phyloP scores from a whole-genome alignment of 768 basidiomycete species.

The Suillus brevipes region DNA sequence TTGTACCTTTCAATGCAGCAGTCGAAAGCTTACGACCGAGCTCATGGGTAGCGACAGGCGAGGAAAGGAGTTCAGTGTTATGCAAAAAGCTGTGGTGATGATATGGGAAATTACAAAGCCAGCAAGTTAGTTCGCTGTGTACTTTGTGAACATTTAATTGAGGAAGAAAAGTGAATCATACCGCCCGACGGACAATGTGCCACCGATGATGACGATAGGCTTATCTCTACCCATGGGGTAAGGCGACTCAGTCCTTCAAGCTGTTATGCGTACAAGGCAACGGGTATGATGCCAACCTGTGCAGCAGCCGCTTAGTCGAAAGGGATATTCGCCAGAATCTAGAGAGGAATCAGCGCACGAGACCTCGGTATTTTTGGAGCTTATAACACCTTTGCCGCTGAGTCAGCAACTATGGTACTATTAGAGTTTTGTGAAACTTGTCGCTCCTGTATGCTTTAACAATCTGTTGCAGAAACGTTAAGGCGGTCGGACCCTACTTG shows the following conservation, averaged over 20 bases:
- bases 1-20: too few relatives aligned
- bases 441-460: slow-evolving; percentile 9
- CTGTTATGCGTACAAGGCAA: slow-evolving; percentile 32
- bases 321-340: slow-evolving; percentile 39
- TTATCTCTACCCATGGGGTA: too few relatives aligned
- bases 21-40: too few relatives aligned
- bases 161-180: slow-evolving; percentile 32
- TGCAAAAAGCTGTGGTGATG: too few relatives aligned
- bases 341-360: neutral
- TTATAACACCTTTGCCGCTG: slow-evolving; percentile 17
- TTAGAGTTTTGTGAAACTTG: slow-evolving; percentile 21
- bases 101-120: too few relatives aligned
- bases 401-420: slow-evolving; percentile 23
- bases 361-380: neutral
- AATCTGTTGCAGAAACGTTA: slow-evolving; percentile 9
- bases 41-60: too few relatives aligned
- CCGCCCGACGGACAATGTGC: slow-evolving; percentile 20
- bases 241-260: slow-evolving; percentile 26
- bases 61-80: too few relatives aligned
- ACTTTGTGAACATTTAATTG: slow-evolving; percentile 37
- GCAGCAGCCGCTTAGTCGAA: slow-evolving; percentile 42
- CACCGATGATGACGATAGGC: slow-evolving; percentile 3
- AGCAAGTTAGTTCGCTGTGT: too few relatives aligned
- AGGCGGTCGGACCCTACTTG: neutral
- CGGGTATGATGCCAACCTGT: slow-evolving; percentile 32